These are phyloP conservation scores for Ogataea paraovalis DNA, from an alignment of 805 yeast genomes.

Conservation along the genomic window DNA sequence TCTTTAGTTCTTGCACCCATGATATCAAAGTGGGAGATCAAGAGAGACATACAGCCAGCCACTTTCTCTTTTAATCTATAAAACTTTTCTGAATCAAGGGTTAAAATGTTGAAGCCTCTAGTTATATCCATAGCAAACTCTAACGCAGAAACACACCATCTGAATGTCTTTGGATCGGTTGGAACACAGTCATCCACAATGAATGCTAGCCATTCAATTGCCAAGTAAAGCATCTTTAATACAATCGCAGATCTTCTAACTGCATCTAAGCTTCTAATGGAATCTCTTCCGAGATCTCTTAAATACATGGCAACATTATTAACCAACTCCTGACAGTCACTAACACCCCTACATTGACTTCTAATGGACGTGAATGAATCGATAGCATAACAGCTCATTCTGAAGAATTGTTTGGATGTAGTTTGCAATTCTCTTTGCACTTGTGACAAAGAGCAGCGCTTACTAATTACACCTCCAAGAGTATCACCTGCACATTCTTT, in stretches of 20 bases:
- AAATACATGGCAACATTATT: constrained; percentile 74
- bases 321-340: constrained; percentile 69
- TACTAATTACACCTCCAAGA: constrained; percentile 50
- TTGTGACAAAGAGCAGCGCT: constrained; percentile 63
- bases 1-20: constrained; percentile 95
- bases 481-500: constrained; percentile 53
- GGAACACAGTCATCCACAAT: constrained; percentile 94
- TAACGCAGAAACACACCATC: constrained; percentile 94
- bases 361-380: constrained; percentile 51
- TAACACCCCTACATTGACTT: constrained; percentile 53
- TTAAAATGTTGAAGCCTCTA: constrained; percentile 80
- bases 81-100: constrained; percentile 75
- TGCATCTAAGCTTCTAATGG: constrained; percentile 60
- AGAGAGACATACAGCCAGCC: constrained; percentile 88
- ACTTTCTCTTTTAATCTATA: constrained; percentile 69
- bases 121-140: constrained; percentile 97
- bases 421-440: constrained; percentile 71
- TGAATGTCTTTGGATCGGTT: constrained; percentile 82
- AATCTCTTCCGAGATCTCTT: constrained; percentile 74
- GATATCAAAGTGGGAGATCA: constrained; percentile 94
- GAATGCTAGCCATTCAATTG: constrained; percentile 89
- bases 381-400: constrained; percentile 61
- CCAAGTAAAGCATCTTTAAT: constrained; percentile 64
- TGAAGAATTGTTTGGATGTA: constrained; percentile 62
- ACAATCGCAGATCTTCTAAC: constrained; percentile 64